Evolutionary conservation across 306 rosid species (phyloP), one percentile per base, ranked within the genome.

Genomic region (Canavalia ensiformis): DNA sequence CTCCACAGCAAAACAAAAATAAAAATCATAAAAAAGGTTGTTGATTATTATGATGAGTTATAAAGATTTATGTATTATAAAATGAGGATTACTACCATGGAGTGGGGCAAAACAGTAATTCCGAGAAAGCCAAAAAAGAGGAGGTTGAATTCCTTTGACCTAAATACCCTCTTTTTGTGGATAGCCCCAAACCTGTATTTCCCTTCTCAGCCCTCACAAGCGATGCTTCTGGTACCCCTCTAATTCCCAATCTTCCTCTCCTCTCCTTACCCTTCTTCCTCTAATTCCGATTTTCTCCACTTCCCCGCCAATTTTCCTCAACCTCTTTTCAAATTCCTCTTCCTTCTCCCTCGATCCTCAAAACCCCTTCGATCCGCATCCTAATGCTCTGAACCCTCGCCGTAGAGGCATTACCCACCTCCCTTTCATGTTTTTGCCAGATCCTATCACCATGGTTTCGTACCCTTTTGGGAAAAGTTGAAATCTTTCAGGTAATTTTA

Each of bases 41-140:
- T 18, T 18, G 25, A 37, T 37, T 37, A 37, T 2, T 37, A 37
- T 37, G 3, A 37, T 2, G 3, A 37, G 41, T 37, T 37, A 37
- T 4, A 37, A 37, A 37, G 3, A 4, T 37, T 37, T 8, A 8
- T 8, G 3, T 49, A 11, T 30, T 13, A 35, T 65, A 66, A n/a
- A 66, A 42, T 2, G 34, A 42, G 2, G 35, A 28, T 44, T 8
- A 28, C 34, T 8, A 12, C 29, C 18, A 34, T 46, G 30, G 50
- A 66, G 8, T 73, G 47, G 93, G 98, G 84, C 87, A 94, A 81
- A 92, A 94, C 87, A 85, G 96, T 91, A 92, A 94, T 90, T 91
- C 42, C 39, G 0, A 0, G 5, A 75, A 79, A 18, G 3, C 51
- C 29, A 55, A 75, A 75, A 29, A 55, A 30, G 50, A 12, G 69